A percentile compares a stretch with the other conserved stretches of the same genome.
These are phyloP conservation scores for Nakazawaea populi DNA, from an alignment of 805 yeast species.

Conservation along the genomic window DNA sequence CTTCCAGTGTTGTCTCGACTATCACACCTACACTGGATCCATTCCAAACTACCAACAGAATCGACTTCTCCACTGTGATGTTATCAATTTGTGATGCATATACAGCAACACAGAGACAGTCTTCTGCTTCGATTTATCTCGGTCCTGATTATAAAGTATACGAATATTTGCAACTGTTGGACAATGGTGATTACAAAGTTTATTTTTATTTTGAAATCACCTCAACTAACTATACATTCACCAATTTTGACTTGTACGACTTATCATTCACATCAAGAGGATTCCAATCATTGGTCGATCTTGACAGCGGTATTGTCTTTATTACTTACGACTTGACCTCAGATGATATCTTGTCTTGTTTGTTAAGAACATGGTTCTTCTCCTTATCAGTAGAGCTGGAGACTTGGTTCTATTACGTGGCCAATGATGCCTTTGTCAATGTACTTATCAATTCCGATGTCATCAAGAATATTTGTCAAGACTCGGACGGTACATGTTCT, in stretches of 20 bases:
- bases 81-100: background rate
- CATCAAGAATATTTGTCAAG: background rate
- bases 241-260: background rate
- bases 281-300: background rate
- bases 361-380: conserved; percentile 2
- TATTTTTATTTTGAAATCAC: background rate
- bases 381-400: background rate
- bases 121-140: background rate
- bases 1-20: too few relatives aligned
- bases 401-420: background rate
- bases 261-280: background rate
- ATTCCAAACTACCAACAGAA: background rate
- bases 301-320: too few relatives aligned
- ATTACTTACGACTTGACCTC: conserved; percentile 1
- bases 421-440: background rate
- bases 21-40: too few relatives aligned
- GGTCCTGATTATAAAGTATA: background rate
- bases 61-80: background rate
- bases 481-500: background rate
- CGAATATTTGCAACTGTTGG: background rate
- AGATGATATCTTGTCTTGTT: background rate
- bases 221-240: background rate
- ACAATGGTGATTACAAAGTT: background rate
- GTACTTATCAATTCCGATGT: background rate
- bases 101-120: background rate